Evolutionary conservation across 306 rosid species (phyloP), one percentile per base, ranked within the genome.

Genomic region (Carpinus fangiana): DNA sequence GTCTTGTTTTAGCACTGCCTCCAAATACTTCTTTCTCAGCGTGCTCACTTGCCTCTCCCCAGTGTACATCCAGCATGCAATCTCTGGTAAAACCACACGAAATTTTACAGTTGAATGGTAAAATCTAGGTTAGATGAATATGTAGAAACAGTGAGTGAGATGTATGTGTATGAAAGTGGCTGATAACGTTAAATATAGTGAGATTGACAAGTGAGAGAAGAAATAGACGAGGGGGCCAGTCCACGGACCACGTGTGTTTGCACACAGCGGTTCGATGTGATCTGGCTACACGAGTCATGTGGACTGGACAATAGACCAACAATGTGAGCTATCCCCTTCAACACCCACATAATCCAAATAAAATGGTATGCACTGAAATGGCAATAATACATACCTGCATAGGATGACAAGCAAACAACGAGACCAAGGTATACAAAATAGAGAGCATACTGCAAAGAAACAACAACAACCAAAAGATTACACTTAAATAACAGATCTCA

Each of bases 1-100:
- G 85, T 96, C 99, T 36, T 96, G 99, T 84, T 88, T 93, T 16
- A 96, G 86, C 73, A 96, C 99, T 1, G 98, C 97, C 48, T 96
- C 98, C 69, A 96, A 79, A 71, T 96, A 96, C 88, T 93, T 96
- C 89, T 96, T 96, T 62, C 99, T 93, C 81, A 96, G 84, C 3
- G 97, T 88, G 81, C 97, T 89, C 82, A 86, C 98, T 78, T 96
- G 99, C 38, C 99, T 91, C 82, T 96, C 99, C 57, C 99, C 99
- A 57, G 91, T 91, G 80, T 89, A 93, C 99, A 96, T 96, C 99
- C 99, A 96, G 70, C 99, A 96, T 74, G 98, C 91, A 77, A 96
- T 96, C 85, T 96, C 99, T 96, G 92, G 23, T 17, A 23, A 45
- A 78, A 79, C 23, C 65, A 48, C 65, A 21, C 0, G 65, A 53